phyloP scores from a whole-genome alignment of 2,329 filamentous ascomycete species.

The Lizonia empirigonia region DNA sequence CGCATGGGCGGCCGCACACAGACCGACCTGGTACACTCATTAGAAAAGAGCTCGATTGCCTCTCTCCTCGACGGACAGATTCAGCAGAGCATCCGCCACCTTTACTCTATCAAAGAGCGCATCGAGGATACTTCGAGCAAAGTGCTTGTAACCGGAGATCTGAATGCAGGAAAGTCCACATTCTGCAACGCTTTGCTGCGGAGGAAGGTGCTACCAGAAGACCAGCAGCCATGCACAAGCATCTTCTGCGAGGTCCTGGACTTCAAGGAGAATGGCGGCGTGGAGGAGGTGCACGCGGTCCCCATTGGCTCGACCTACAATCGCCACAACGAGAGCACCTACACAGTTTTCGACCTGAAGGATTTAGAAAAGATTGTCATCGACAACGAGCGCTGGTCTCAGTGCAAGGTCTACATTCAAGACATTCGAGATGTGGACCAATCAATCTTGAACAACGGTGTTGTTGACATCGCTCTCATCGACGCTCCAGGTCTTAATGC shows the following conservation, averaged over 20 bases:
- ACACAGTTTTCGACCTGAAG: slow-evolving; percentile 78
- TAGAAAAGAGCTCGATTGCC: slow-evolving; percentile 91
- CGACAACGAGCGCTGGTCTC: slow-evolving; percentile 85
- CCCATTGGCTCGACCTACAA: slow-evolving; percentile 81
- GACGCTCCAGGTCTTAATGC: slow-evolving; percentile 95
- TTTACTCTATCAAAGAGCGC: slow-evolving; percentile 82
- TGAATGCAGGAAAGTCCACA: slow-evolving; percentile 97
- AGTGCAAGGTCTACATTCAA: slow-evolving; percentile 96
- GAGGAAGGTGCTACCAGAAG: slow-evolving; percentile 90
- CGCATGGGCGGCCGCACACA: slow-evolving; percentile 88
- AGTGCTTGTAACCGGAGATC: slow-evolving; percentile 90
- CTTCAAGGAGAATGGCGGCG: slow-evolving; percentile 82
- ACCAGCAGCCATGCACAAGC: slow-evolving; percentile 96
- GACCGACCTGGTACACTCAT: slow-evolving; percentile 87
- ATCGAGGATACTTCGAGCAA: slow-evolving; percentile 99
- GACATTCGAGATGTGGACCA: slow-evolving; percentile 89
- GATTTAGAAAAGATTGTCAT: slow-evolving; percentile 88
- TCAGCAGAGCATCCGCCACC: slow-evolving; percentile 87
- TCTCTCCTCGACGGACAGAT: slow-evolving; percentile 93
- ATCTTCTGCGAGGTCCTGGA: slow-evolving; percentile 98
- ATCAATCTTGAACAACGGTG: slow-evolving; percentile 93
- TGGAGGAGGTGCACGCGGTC: slow-evolving; percentile 96
- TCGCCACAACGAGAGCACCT: slow-evolving; percentile 90
- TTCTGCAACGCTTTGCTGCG: slow-evolving; percentile 97
- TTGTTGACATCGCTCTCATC: slow-evolving; percentile 96